Conservation (phyloP, 192 early-diverging fungal species). For the Radiomyces spectabilis region DNA sequence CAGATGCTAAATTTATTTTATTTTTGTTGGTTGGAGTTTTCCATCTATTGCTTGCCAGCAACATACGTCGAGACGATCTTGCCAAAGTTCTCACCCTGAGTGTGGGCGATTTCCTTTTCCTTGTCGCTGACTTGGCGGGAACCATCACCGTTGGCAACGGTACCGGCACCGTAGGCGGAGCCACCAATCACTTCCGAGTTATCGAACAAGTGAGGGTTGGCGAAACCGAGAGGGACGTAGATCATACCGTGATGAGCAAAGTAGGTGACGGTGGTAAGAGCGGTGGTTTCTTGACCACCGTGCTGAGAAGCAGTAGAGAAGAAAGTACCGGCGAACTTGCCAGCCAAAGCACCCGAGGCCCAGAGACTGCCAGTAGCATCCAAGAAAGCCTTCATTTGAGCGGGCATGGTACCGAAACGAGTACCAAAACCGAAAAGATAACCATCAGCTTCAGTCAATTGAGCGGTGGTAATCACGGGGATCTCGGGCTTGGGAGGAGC, state of each 20-base stretch:
- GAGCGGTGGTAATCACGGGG: slow-evolving; percentile 26
- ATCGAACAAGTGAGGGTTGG: slow-evolving; percentile 40
- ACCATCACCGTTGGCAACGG: slow-evolving; percentile 49
- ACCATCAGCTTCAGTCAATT: slow-evolving; percentile 41
- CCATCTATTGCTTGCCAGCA: slow-evolving; percentile 11
- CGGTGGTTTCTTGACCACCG: slow-evolving; percentile 73
- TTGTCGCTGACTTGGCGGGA: slow-evolving; percentile 50
- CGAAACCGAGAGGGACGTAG: slow-evolving; percentile 64
- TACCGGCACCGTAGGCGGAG: slow-evolving; percentile 15
- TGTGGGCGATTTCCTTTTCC: slow-evolving; percentile 51
- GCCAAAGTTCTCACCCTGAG: slow-evolving; percentile 54
- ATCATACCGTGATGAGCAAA: slow-evolving; percentile 70
- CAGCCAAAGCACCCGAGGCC: slow-evolving; percentile 44
- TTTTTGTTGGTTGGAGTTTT: too few relatives aligned
- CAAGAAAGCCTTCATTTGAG: slow-evolving; percentile 58
- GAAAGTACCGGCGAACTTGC: slow-evolving; percentile 68
- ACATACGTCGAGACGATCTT: slow-evolving; percentile 31
- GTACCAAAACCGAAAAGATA: slow-evolving; percentile 48
- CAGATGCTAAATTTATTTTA: not conserved
- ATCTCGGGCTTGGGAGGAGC: slow-evolving; percentile 33
- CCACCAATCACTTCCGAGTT: slow-evolving; percentile 53
- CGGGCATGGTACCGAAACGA: slow-evolving; percentile 55
- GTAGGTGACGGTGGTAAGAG: slow-evolving; percentile 53
- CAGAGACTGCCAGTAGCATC: slow-evolving; percentile 25
- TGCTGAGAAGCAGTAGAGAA: slow-evolving; percentile 65